These are phyloP conservation scores for Aspergillus ostianus DNA, from an alignment of 495 filamentous ascomycete genomes.

Conservation along the genomic window DNA sequence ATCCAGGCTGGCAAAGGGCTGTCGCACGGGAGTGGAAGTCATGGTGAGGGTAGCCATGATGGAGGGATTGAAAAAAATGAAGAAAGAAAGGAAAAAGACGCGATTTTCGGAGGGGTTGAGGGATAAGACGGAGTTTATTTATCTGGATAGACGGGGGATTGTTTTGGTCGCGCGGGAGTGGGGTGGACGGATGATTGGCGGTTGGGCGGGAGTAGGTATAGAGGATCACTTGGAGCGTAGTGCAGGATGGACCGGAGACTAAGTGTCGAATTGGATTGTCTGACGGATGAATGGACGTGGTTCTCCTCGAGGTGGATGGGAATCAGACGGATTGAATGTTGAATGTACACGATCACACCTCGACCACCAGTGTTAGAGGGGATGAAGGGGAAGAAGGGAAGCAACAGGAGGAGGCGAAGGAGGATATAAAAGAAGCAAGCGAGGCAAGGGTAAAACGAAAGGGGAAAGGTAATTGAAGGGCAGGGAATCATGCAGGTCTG, in stretches of 20 bases:
- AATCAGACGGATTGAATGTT: not conserved
- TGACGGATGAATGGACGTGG: slow-evolving; percentile 3
- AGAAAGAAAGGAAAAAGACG: not conserved
- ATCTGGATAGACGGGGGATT: slow-evolving; percentile 9
- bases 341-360: slow-evolving; percentile 4
- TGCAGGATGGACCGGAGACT: not conserved
- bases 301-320: too few relatives aligned
- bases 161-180: slow-evolving; percentile 23
- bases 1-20: slow-evolving; percentile 46
- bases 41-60: slow-evolving; percentile 45
- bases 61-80: slow-evolving; percentile 1
- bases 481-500: slow-evolving; percentile 1
- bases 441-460: not conserved
- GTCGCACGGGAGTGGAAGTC: slow-evolving; percentile 38
- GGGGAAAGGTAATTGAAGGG: slow-evolving; percentile 7
- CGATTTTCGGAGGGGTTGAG: slow-evolving; percentile 8
- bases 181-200: slow-evolving; percentile 17
- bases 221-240: not conserved
- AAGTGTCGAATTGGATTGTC: not conserved
- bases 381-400: slow-evolving; percentile 9
- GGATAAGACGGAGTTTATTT: slow-evolving; percentile 1
- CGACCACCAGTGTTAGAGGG: slow-evolving; percentile 5
- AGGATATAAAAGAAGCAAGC: slow-evolving; percentile 10
- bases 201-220: slow-evolving; percentile 2
- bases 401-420: slow-evolving; percentile 2